Evolutionary conservation across 1,139 yeast genomes (phyloP), one percentile per base, ranked within the genome.

Genomic region (Suhomyces yuchorum): DNA sequence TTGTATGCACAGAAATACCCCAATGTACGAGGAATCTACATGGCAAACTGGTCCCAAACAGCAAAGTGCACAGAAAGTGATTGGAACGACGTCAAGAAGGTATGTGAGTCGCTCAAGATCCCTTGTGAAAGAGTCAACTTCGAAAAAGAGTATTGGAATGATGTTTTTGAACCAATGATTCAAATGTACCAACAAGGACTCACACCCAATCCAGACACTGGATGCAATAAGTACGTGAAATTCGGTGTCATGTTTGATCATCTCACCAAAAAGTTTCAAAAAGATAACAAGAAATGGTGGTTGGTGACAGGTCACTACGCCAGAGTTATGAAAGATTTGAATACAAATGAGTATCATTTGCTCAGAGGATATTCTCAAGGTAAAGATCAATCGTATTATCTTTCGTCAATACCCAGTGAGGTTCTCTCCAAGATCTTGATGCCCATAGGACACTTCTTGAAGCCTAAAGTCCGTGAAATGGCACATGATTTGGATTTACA

Each of bases 171-270:
- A 58, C 99, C 99, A 1, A 93, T 93, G 97, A 69, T 93, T 36
- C 80, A 79, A 4, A 75, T 75, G 60, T 93, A 92, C 62, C 69
- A 75, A 41, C 61, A 54, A 11, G 99, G 99, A 0, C 59, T 77
- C 35, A 93, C 99, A 0, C 99, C 99, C 0, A 95, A 95, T 57
- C 99, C 99, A 0, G 99, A 93, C 62, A 84, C 92, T 20, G 83
- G 85, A 24, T 93, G 99, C 65, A 93, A 93, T 63, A 77, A 81
- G 50, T 79, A 81, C 60, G 87, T 93, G 57, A 93, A 93, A 63
- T 93, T 93, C 70, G 99, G 99, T 1, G 78, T 75, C 47, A 73
- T 93, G 66, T 65, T 82, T 7, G 79, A 82, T 15, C 77, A 82
- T 59, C 65, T 91, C 37, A 67, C 71, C 38, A 46, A 59, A 0